phyloP scores from a whole-genome alignment of 1,284 basidiomycete species.

The Heliocybe sulcata region DNA sequence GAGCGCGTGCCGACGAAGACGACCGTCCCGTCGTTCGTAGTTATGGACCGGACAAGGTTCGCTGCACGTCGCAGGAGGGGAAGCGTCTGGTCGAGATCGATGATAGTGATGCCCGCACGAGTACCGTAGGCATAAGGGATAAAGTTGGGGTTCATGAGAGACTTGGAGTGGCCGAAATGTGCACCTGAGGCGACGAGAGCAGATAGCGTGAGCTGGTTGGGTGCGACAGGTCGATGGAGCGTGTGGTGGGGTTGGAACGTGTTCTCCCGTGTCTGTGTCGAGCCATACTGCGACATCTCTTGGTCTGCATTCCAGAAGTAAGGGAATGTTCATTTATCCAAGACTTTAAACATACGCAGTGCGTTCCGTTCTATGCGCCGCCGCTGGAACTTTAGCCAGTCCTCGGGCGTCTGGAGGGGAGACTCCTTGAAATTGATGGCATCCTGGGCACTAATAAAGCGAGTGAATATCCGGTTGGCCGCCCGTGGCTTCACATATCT shows the following conservation, averaged over 20 bases:
- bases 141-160: conserved; percentile 83
- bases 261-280: conserved; percentile 65
- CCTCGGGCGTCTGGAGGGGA: conserved; percentile 39
- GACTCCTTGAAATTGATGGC: conserved; percentile 17
- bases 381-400: conserved; percentile 60
- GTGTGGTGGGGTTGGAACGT: conserved; percentile 71
- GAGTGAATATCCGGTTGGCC: conserved; percentile 4
- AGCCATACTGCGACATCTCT: conserved; percentile 66
- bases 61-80: conserved; percentile 89
- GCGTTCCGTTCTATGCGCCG: conserved; percentile 45
- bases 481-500: conserved; percentile 10
- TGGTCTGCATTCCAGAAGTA: conserved; percentile 38
- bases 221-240: conserved; percentile 56
- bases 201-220: conserved; percentile 72
- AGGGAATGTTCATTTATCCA: background rate
- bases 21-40: conserved; percentile 78
- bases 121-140: conserved; percentile 93
- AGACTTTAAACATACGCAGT: conserved; percentile 37
- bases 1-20: conserved; percentile 88
- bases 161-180: conserved; percentile 85
- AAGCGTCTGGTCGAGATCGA: conserved; percentile 93
- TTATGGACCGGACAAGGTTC: conserved; percentile 78
- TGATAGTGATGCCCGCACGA: conserved; percentile 86
- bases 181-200: conserved; percentile 91
- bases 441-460: conserved; percentile 17